A percentile compares a stretch with the other conserved stretches of the same genome.
Evolutionary conservation across 345 rosid species (phyloP).

Genomic region (Corchorus olitorius): DNA sequence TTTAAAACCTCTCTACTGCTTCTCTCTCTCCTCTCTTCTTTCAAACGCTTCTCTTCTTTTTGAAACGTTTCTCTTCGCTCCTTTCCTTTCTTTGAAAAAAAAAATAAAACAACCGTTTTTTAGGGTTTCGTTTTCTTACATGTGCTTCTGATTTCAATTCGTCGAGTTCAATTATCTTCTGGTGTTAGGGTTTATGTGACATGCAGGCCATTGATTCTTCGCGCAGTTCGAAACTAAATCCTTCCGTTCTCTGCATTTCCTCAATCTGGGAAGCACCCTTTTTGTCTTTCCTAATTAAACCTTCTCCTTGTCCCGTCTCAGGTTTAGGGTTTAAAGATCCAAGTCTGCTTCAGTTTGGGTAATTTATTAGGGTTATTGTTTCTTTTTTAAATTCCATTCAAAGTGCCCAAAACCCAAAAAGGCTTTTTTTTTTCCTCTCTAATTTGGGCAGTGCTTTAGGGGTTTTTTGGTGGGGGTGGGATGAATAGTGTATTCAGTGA

Average conservation of each 20-base stretch:
- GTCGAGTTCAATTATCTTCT: not conserved
- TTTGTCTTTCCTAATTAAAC: not conserved
- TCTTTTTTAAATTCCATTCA: not conserved
- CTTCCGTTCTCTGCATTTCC: conserved; percentile 18
- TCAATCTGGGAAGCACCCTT: conserved; percentile 10
- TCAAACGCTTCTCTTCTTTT: not conserved
- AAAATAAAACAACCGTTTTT: not conserved
- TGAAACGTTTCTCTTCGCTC: conserved; percentile 11
- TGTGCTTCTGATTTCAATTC: not conserved
- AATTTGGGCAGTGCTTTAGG: not conserved
- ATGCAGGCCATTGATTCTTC: not conserved
- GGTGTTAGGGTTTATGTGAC: conserved; percentile 15
- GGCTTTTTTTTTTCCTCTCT: not conserved
- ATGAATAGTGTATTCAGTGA: conserved; percentile 96
- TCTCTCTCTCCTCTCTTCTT: not conserved
- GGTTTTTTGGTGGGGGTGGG: conserved; percentile 37
- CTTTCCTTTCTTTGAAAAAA: not conserved
- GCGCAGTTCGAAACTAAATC: not conserved
- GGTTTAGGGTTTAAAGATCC: conserved; percentile 25
- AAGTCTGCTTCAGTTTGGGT: conserved; percentile 20
- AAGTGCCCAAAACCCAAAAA: not conserved
- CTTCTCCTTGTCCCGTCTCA: not conserved
- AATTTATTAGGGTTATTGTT: not conserved
- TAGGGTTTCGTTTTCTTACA: conserved; percentile 16
- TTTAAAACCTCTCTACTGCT: not conserved